Percentiles rank a stretch among this genome's conserved stretches.
Evolutionary conservation across 805 yeast genomes (phyloP).

Genomic region (Starmerella kuoi): DNA sequence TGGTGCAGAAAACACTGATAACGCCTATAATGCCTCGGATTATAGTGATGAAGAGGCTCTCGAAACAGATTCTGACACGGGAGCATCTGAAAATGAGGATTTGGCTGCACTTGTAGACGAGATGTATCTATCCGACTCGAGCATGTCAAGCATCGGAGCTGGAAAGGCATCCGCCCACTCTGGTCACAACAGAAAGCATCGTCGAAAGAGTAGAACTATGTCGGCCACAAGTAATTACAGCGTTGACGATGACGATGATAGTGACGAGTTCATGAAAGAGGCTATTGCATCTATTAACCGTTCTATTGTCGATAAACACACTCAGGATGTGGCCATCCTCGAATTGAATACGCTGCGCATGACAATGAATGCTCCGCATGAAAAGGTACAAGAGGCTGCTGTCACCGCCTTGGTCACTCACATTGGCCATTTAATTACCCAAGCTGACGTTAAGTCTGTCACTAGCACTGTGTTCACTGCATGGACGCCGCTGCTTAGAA

Average conservation of each 20-base stretch:
- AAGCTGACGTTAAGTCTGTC: conserved; percentile 67
- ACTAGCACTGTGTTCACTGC: conserved; percentile 57
- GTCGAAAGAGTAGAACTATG: conserved; percentile 20
- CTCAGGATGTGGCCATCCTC: conserved; percentile 78
- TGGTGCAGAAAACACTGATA: conserved; percentile 11
- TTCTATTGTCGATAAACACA: conserved; percentile 86
- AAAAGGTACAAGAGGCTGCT: conserved; percentile 80
- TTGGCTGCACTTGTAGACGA: conserved; percentile 23
- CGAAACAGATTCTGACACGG: conserved; percentile 13
- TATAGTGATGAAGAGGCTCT: conserved; percentile 16
- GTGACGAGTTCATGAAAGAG: conserved; percentile 73
- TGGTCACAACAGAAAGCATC: conserved; percentile 11
- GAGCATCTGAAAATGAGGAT: conserved; percentile 14
- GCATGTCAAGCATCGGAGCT: conserved; percentile 23
- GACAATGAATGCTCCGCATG: conserved; percentile 94
- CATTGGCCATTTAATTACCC: conserved; percentile 60
- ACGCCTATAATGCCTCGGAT: conserved; percentile 1
- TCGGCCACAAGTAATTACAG: conserved; percentile 27
- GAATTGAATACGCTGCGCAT: conserved; percentile 90
- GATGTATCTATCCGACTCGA: conserved; percentile 27
- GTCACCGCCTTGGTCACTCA: conserved; percentile 57
- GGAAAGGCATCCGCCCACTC: neutral
- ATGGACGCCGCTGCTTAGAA: conserved; percentile 71
- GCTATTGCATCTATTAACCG: conserved; percentile 86
- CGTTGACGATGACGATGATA: conserved; percentile 45